These are phyloP conservation scores for Bipolaris sorokiniana DNA, from an alignment of 2,329 filamentous ascomycete genomes.

Conservation along the genomic window DNA sequence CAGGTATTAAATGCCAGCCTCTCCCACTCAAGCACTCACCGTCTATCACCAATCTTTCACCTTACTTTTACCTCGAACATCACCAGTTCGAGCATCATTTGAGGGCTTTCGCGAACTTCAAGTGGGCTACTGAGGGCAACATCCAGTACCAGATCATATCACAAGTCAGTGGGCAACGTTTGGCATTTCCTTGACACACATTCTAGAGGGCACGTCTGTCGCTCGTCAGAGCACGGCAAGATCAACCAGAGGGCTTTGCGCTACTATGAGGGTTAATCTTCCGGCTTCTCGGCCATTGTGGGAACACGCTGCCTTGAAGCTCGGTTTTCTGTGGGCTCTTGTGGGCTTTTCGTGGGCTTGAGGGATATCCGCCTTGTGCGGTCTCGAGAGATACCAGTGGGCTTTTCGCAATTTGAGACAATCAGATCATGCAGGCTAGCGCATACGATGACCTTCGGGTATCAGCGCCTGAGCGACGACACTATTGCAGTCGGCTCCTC, in stretches of 20 bases:
- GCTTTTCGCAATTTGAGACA: conserved; percentile 52
- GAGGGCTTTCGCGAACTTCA: conserved; percentile 44
- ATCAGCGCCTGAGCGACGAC: conserved; percentile 34
- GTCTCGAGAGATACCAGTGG: conserved; percentile 52
- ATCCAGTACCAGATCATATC: conserved; percentile 41
- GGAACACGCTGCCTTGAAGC: conserved; percentile 58
- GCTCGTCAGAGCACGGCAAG: conserved; percentile 46
- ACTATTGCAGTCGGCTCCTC: conserved; percentile 29
- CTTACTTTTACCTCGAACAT: conserved; percentile 28
- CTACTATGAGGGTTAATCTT: conserved; percentile 50
- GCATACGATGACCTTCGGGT: conserved; percentile 25
- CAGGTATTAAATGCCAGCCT: conserved; percentile 22
- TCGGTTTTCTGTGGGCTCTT: conserved; percentile 54
- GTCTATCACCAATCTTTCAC: conserved; percentile 26
- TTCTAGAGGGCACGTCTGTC: conserved; percentile 43
- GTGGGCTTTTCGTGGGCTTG: conserved; percentile 55
- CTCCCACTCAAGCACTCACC: conserved; percentile 16
- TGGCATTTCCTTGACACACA: conserved; percentile 50
- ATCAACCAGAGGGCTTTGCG: conserved; percentile 49
- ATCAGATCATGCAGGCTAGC: conserved; percentile 45
- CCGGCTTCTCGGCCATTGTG: conserved; percentile 59
- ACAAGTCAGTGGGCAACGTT: conserved; percentile 52
- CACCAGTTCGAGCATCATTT: conserved; percentile 30
- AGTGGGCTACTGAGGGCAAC: conserved; percentile 45
- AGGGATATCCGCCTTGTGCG: conserved; percentile 48